phyloP scores from a whole-genome alignment of 2,329 filamentous ascomycete genomes.

The Domatiomyces globalis region DNA sequence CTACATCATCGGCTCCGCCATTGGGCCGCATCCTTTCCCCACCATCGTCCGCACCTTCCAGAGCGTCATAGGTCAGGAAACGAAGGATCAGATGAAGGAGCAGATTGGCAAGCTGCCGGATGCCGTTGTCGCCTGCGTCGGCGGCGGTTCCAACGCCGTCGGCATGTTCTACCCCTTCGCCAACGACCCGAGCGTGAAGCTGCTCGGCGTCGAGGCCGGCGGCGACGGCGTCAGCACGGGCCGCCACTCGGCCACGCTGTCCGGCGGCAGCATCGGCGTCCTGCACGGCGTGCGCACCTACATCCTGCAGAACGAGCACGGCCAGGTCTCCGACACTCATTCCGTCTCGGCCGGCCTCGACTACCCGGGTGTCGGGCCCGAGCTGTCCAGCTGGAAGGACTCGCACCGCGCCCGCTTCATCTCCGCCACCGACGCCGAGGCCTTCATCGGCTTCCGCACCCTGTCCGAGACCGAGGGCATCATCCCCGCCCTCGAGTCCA shows the following conservation, averaged over 20 bases:
- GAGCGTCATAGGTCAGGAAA: constrained; percentile 88
- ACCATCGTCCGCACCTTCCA: constrained; percentile 97
- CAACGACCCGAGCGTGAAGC: constrained; percentile 68
- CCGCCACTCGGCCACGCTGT: constrained; percentile 76
- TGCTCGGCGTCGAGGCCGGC: constrained; percentile 87
- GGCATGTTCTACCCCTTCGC: constrained; percentile 98
- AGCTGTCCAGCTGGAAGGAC: constrained; percentile 88
- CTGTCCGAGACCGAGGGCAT: constrained; percentile 86
- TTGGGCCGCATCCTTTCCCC: constrained; percentile 94
- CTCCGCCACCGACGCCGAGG: constrained; percentile 80
- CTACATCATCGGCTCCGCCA: constrained; percentile 96
- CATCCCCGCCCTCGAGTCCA: constrained; percentile 86
- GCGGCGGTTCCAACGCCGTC: constrained; percentile 83
- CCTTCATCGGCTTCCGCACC: constrained; percentile 72
- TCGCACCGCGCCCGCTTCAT: constrained; percentile 72
- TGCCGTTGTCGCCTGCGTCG: constrained; percentile 90
- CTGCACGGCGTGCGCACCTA: constrained; percentile 94
- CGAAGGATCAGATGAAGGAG: constrained; percentile 77
- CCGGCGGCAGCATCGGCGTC: constrained; percentile 77
- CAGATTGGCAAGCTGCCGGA: constrained; percentile 82
- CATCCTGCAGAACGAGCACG: constrained; percentile 79
- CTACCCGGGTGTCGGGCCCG: constrained; percentile 91
- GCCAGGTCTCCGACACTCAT: constrained; percentile 89
- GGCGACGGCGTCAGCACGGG: constrained; percentile 80
- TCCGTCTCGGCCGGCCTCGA: constrained; percentile 93